A percentile compares a stretch with the other conserved stretches of the same genome.
phyloP scores from a whole-genome alignment of 73 alveolate genomes.

The Uronychia binucleata region DNA sequence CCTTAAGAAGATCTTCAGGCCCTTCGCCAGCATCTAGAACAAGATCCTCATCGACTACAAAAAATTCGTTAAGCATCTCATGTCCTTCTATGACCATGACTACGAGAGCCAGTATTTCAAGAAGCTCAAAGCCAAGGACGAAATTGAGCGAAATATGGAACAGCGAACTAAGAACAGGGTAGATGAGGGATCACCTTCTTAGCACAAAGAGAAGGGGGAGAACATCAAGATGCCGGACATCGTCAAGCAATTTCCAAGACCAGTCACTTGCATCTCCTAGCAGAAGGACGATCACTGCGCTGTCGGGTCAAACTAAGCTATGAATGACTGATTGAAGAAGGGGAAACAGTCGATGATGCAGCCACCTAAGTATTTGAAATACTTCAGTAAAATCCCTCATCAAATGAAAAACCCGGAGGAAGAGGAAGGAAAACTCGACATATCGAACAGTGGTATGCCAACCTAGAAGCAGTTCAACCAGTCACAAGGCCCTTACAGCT shows the following conservation, averaged over 20 bases:
- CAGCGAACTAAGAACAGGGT: not conserved
- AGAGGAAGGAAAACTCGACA: too few relatives aligned
- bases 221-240: not conserved
- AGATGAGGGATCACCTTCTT: too few relatives aligned
- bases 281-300: not conserved
- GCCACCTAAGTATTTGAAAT: too few relatives aligned
- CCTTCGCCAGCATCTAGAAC: conserved; percentile 56
- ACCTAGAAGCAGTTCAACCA: too few relatives aligned
- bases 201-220: not conserved
- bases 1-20: conserved; percentile 39
- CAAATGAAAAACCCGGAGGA: too few relatives aligned
- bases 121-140: not conserved
- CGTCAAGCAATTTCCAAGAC: not conserved
- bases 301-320: too few relatives aligned
- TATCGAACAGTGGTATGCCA: too few relatives aligned
- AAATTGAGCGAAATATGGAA: not conserved
- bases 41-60: conserved; percentile 51
- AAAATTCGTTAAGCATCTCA: conserved; percentile 18
- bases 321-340: too few relatives aligned
- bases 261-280: not conserved
- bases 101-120: not conserved
- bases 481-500: too few relatives aligned
- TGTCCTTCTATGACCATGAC: not conserved
- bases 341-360: too few relatives aligned
- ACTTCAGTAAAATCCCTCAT: too few relatives aligned